A percentile compares a stretch with the other conserved stretches of the same genome.
Conservation (phyloP, 2,329 filamentous ascomycete species). For the Colletotrichum godetiae region DNA sequence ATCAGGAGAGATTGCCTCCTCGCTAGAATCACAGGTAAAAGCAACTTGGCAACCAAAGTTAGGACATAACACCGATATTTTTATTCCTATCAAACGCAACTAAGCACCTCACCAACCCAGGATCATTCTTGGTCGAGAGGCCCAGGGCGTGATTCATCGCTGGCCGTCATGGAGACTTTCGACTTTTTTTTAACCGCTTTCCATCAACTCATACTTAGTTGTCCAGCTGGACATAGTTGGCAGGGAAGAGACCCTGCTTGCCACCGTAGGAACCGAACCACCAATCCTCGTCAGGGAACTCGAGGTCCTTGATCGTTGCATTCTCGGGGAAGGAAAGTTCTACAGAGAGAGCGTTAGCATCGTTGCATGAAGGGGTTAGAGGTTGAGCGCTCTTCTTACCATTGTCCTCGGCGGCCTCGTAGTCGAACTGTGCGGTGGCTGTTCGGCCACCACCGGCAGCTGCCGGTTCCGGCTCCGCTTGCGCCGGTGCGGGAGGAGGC, state of each 20-base stretch:
- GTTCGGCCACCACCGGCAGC: conserved; percentile 62
- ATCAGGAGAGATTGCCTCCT: not conserved
- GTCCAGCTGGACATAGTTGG: conserved; percentile 75
- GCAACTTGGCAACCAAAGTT: not conserved
- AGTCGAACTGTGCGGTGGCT: conserved; percentile 92
- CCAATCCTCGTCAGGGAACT: conserved; percentile 99
- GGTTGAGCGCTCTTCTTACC: conserved; percentile 58
- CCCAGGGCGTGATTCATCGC: conserved; percentile 14
- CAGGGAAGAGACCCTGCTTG: conserved; percentile 84
- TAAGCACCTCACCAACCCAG: conserved; percentile 1
- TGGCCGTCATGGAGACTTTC: conserved; percentile 30
- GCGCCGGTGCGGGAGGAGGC: conserved; percentile 43
- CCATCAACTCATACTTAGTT: conserved; percentile 38
- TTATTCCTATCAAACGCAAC: conserved; percentile 7
- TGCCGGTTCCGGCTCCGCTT: conserved; percentile 51
- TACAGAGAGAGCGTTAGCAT: conserved; percentile 47
- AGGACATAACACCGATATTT: conserved; percentile 5
- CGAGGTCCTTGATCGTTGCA: conserved; percentile 82
- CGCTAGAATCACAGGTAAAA: not conserved
- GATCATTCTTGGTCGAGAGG: not conserved
- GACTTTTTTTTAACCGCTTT: conserved; percentile 32
- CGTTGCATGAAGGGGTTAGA: too few species aligned
- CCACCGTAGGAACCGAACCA: conserved; percentile 92
- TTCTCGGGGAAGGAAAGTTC: conserved; percentile 88
- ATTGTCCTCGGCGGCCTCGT: conserved; percentile 97